Evolutionary conservation across 2,329 filamentous ascomycete genomes (phyloP).

Genomic region (Grosmannia serpens): DNA sequence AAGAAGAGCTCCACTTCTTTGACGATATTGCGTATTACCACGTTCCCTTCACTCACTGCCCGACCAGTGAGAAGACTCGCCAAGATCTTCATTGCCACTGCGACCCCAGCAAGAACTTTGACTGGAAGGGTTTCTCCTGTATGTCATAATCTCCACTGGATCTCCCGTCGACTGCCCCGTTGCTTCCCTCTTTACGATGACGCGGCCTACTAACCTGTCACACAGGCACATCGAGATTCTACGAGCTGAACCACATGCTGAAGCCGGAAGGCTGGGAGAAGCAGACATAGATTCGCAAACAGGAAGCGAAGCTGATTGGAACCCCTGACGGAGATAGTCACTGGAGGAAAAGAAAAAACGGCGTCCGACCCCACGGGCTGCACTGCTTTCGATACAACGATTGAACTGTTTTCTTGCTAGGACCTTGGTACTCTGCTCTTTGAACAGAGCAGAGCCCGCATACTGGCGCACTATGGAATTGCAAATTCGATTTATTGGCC

Average conservation of each 20-base stretch:
- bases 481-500: background rate
- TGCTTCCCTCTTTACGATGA: background rate
- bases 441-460: background rate
- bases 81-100: constrained; percentile 85
- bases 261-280: constrained; percentile 82
- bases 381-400: background rate
- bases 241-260: constrained; percentile 65
- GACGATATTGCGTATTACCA: constrained; percentile 98
- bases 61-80: constrained; percentile 75
- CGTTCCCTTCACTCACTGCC: constrained; percentile 95
- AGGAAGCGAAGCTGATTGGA: background rate
- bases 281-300: constrained; percentile 35
- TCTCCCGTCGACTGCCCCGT: background rate
- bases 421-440: background rate
- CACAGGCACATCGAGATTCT: constrained; percentile 76
- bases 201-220: background rate
- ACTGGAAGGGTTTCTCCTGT: constrained; percentile 99
- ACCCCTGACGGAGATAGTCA: background rate
- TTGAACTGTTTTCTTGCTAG: background rate
- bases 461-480: constrained; percentile 1
- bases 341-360: background rate
- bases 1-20: constrained; percentile 96
- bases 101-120: constrained; percentile 94
- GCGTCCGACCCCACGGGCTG: background rate
- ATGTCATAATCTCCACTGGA: constrained; percentile 28